Base-by-base conservation (phyloP, 2,329 filamentous ascomycete species). In the Colletotrichum sidae region DNA sequence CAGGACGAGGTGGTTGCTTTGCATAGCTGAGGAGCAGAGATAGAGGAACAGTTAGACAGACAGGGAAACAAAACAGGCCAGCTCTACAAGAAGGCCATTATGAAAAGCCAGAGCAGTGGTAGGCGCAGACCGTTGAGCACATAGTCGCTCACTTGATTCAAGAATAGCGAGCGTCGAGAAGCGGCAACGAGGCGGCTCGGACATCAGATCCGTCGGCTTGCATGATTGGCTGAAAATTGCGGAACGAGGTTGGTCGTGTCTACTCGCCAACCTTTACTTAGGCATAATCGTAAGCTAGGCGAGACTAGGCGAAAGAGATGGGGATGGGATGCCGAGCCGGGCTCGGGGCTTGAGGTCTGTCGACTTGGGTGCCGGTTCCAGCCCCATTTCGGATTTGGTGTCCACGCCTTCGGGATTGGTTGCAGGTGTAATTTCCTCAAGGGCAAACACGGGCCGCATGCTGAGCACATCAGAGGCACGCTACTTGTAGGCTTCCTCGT, bases 341-440 rank as follows among this genome's bases (percentile, higher is more conserved):
- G 52, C 56, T 62, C 52, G 25, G 58, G 53, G 62, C 38, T 50
- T 55, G 57, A 46, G 57, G 34, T 51, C 55, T 39, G 41, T 52
- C 41, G 35, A 25, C 25, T 42, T 56, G 62, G 41, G 35, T 62
- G 62, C 58, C 54, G 64, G 60, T 54, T 60, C 59, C 42, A 54
- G 38, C 37, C 50, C 64, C 49, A 44, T 33, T 54, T 59, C 38
- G 54, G 53, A 46, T 47, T 35, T 65, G 60, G 45, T 44, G 58
- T 35, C 62, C 62, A 62, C 55, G 54, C 15, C 49, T 45, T 59
- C 54, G 64, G 64, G 49, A 60, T 44, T 50, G 55, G 64, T 35
- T 67, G 60, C 60, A 60, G 64, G 53, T 15, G 38, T 38, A 67
- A 65, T 65, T 51, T 67, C 64, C 64, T 55, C 49, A 55, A 64